These are phyloP conservation scores for Leccinum olivaceopallidum DNA, from an alignment of 768 basidiomycete species.

Conservation along the genomic window DNA sequence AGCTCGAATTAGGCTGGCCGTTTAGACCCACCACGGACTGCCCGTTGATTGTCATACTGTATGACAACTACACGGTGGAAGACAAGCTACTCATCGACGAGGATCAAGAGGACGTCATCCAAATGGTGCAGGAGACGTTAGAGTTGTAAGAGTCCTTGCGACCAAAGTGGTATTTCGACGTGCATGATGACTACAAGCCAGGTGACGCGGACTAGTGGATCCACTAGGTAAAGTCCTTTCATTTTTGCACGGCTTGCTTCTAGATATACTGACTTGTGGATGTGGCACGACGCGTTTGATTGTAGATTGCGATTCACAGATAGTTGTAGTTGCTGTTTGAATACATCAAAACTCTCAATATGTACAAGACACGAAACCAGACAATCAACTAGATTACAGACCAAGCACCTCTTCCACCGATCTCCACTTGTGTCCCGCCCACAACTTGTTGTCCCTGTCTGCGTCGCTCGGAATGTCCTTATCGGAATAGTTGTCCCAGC, in stretches of 20 bases:
- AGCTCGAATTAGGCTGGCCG: not conserved
- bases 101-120: constrained; percentile 1
- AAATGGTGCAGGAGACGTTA: not conserved
- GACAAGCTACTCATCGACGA: not conserved
- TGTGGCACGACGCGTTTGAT: too few species aligned
- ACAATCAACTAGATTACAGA: constrained; percentile 15
- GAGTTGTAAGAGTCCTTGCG: not conserved
- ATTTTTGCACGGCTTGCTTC: not conserved
- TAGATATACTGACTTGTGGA: not conserved
- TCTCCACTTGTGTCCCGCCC: constrained; percentile 37
- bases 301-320: too few species aligned
- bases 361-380: not conserved
- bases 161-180: not conserved
- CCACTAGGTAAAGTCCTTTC: not conserved
- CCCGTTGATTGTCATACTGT: not conserved
- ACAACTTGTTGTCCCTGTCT: constrained; percentile 32
- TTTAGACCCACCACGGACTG: not conserved
- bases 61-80: constrained; percentile 1
- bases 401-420: constrained; percentile 29
- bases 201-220: not conserved
- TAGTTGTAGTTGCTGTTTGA: constrained; percentile 1
- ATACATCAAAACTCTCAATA: not conserved
- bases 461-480: constrained; percentile 33
- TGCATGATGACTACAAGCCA: not conserved
- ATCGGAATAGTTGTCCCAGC: constrained; percentile 34